A percentile compares a stretch with the other conserved stretches of the same genome.
These are phyloP conservation scores for Cryomyces minteri DNA, from an alignment of 495 filamentous ascomycete species.

Conservation along the genomic window DNA sequence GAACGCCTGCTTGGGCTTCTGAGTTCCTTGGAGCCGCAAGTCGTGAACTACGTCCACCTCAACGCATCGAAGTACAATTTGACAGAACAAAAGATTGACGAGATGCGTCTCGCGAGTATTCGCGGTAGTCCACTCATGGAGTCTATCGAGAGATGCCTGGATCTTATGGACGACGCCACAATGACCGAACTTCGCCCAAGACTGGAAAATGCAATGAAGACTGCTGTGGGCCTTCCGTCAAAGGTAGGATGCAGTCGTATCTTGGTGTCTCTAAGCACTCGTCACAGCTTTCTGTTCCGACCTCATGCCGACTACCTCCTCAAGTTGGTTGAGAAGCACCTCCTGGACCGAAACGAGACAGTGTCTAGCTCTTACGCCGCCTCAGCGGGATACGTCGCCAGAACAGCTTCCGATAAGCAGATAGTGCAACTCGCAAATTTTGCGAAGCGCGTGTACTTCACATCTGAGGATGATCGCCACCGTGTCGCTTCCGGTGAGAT, in stretches of 20 bases:
- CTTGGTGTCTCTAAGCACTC: slow-evolving; percentile 69
- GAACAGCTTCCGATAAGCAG: slow-evolving; percentile 50
- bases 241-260: slow-evolving; percentile 82
- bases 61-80: slow-evolving; percentile 75
- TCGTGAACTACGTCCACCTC: slow-evolving; percentile 79
- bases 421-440: slow-evolving; percentile 47
- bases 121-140: slow-evolving; percentile 83
- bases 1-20: slow-evolving; percentile 63
- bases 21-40: slow-evolving; percentile 71
- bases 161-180: slow-evolving; percentile 57
- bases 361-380: slow-evolving; percentile 73
- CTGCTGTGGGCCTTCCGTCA: slow-evolving; percentile 73
- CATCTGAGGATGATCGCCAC: slow-evolving; percentile 51
- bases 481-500: slow-evolving; percentile 65
- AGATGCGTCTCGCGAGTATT: slow-evolving; percentile 57
- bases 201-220: slow-evolving; percentile 62
- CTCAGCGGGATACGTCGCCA: slow-evolving; percentile 67
- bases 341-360: slow-evolving; percentile 80
- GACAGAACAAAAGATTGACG: slow-evolving; percentile 72
- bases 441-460: slow-evolving; percentile 57
- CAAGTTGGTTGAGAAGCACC: slow-evolving; percentile 53
- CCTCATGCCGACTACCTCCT: slow-evolving; percentile 65
- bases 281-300: slow-evolving; percentile 51
- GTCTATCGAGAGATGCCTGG: slow-evolving; percentile 76
- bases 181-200: slow-evolving; percentile 54